Evolutionary conservation across 1,139 yeast species (phyloP).

Genomic region (Pichia sp.): DNA sequence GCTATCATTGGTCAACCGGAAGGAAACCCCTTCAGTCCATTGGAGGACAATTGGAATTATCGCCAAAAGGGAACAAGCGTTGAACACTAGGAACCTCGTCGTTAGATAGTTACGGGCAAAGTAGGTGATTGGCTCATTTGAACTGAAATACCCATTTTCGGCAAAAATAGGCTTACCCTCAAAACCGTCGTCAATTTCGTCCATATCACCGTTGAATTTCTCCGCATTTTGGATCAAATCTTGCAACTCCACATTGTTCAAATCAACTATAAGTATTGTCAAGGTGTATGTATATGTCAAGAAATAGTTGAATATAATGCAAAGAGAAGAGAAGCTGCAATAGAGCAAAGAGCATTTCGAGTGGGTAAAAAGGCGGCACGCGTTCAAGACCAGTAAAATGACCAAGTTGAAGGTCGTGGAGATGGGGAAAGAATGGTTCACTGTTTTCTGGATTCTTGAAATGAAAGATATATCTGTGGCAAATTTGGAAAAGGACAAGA

Average conservation of each 20-base stretch:
- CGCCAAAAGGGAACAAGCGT: background rate
- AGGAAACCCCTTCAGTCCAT: constrained; percentile 10
- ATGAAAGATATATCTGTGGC: constrained; percentile 41
- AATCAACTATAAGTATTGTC: constrained; percentile 64
- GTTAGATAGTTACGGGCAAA: background rate
- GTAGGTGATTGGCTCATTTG: background rate
- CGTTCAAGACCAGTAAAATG: background rate
- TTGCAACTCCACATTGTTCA: constrained; percentile 57
- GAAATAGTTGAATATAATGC: constrained; percentile 49
- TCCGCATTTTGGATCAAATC: constrained; percentile 36
- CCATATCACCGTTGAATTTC: background rate
- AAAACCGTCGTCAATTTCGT: background rate
- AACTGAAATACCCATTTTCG: background rate
- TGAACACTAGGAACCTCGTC: background rate
- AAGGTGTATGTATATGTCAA: constrained; percentile 62
- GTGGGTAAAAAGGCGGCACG: constrained; percentile 29
- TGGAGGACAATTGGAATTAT: background rate
- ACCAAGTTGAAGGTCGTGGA: constrained; percentile 8
- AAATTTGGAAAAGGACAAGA: constrained; percentile 39
- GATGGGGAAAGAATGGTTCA: constrained; percentile 5
- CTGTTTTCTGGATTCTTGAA: constrained; percentile 3
- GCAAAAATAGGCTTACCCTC: too few relatives aligned
- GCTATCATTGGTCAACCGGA: background rate
- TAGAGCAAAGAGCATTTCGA: constrained; percentile 27
- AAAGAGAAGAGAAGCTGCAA: constrained; percentile 29